Conservation (phyloP, 164 flowering plant genomes). For the Stephania japonica region DNA sequence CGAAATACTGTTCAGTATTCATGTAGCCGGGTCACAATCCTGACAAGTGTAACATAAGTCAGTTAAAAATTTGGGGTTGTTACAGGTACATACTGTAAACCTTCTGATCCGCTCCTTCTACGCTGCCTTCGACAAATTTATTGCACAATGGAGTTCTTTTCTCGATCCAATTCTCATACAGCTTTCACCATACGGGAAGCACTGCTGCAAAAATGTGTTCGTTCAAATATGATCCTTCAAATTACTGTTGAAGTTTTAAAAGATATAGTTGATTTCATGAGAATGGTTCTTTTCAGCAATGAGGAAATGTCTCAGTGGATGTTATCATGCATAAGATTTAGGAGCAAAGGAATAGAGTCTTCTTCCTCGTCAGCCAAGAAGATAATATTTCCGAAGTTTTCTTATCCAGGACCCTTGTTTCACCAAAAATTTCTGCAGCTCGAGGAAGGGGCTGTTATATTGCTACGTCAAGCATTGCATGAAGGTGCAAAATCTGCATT, state of each 20-base stretch:
- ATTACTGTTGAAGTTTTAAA: conserved; percentile 7
- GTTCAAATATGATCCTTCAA: conserved; percentile 5
- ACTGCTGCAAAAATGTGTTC: conserved; percentile 4
- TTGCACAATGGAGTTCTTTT: conserved; percentile 5
- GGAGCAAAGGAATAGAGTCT: conserved; percentile 1
- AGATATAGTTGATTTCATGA: conserved; percentile 11
- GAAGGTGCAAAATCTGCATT: conserved; percentile 6
- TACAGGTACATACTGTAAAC: neutral
- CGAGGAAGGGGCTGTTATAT: conserved; percentile 3
- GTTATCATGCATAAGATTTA: conserved; percentile 7
- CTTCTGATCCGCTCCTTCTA: neutral
- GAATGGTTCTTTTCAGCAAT: conserved; percentile 2
- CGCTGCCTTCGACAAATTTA: conserved; percentile 7
- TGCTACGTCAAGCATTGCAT: conserved; percentile 6
- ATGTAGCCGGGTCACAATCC: no score
- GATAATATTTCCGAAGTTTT: neutral
- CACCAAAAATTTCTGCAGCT: neutral
- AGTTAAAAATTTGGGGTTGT: no score
- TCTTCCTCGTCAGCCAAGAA: neutral
- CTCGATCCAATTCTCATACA: conserved; percentile 1
- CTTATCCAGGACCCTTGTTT: no score
- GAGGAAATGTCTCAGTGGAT: conserved; percentile 9
- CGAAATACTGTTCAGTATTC: no score
- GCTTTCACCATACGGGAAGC: conserved; percentile 4
- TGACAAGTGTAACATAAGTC: no score